Percentiles rank a stretch among this genome's conserved stretches.
phyloP scores from a whole-genome alignment of 306 rosid species.

The Rosa lucieae region DNA sequence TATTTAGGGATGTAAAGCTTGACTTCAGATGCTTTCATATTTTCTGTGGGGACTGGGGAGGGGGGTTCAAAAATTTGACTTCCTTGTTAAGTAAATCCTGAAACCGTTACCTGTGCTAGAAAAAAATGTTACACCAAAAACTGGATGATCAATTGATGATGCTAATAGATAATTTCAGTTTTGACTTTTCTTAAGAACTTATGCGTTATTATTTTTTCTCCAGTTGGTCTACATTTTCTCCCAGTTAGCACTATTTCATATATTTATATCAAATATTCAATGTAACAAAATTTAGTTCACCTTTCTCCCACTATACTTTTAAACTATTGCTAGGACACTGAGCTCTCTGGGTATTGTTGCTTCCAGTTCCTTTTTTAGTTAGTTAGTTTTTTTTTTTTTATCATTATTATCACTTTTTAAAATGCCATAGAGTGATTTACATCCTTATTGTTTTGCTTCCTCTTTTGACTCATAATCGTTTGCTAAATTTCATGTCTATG shows the following conservation, averaged over 20 bases:
- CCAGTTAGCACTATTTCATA: neutral
- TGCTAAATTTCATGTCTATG: neutral
- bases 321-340: neutral
- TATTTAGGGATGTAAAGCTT: neutral
- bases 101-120: neutral
- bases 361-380: neutral
- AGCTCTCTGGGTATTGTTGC: neutral
- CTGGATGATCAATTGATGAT: neutral
- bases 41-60: neutral
- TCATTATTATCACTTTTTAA: neutral
- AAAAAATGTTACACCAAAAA: neutral
- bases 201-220: neutral
- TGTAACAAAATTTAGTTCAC: neutral
- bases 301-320: neutral
- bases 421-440: neutral
- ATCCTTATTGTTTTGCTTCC: neutral
- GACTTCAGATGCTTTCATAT: neutral
- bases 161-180: neutral
- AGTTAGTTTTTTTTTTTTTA: neutral
- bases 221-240: neutral
- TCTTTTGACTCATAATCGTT: neutral
- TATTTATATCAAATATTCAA: neutral
- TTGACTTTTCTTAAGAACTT: neutral
- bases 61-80: neutral
- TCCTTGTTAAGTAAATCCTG: neutral